These are phyloP conservation scores for Ceratobasidium sp. DNA, from an alignment of 1,284 basidiomycete genomes.

Conservation along the genomic window DNA sequence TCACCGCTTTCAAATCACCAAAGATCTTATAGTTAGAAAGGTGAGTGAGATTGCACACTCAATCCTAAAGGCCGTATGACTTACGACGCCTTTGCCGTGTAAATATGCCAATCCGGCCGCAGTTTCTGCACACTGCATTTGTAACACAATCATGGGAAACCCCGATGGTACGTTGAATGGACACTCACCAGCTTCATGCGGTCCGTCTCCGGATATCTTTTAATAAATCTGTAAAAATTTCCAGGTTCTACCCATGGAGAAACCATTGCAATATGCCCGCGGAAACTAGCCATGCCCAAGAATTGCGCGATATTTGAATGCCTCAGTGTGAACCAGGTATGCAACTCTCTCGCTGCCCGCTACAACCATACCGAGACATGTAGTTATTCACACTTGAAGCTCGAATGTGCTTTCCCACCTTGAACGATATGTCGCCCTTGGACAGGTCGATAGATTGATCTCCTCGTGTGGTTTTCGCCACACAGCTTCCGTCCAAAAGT, in stretches of 20 bases:
- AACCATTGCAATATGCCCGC: background rate
- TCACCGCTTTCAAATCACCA: conserved; percentile 7
- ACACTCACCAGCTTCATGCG: background rate
- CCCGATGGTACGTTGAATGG: background rate
- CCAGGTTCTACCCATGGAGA: background rate
- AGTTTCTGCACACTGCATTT: background rate
- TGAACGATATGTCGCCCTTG: background rate
- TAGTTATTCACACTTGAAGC: background rate
- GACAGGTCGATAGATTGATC: background rate
- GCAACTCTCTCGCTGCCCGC: background rate
- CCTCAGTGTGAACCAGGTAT: background rate
- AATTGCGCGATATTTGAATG: background rate
- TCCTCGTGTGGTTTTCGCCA: background rate
- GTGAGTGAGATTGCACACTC: too few species aligned
- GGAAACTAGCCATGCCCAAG: background rate
- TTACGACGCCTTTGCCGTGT: background rate
- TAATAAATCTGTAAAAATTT: background rate
- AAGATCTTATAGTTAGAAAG: too few species aligned
- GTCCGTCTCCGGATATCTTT: background rate
- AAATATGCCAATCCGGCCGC: background rate
- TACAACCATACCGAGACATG: background rate
- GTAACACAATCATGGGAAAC: background rate
- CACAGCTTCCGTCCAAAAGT: background rate
- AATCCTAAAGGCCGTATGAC: background rate
- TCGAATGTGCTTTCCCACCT: background rate